Conservation (phyloP, 2,329 filamentous ascomycete genomes). For the Alternaria atra region DNA sequence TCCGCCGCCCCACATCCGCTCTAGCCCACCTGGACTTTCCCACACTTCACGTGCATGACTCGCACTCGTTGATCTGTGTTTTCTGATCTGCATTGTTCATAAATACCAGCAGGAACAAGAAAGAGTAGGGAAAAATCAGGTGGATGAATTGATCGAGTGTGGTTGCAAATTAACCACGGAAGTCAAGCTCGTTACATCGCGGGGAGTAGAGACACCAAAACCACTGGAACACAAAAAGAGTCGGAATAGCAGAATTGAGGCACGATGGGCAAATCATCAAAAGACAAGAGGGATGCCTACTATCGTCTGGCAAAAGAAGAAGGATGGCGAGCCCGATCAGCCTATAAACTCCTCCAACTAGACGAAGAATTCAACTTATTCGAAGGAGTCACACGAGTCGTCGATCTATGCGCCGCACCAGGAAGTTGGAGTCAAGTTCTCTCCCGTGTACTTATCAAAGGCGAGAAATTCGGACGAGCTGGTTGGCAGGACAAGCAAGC, state of each 20-base stretch:
- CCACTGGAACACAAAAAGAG: not conserved
- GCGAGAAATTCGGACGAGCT: slow-evolving; percentile 84
- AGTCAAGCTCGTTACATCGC: not conserved
- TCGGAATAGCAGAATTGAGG: not conserved
- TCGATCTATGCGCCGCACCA: slow-evolving; percentile 94
- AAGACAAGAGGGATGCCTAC: slow-evolving; percentile 98
- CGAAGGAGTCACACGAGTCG: slow-evolving; percentile 86
- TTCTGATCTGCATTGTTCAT: too few relatives aligned
- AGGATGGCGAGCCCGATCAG: slow-evolving; percentile 94
- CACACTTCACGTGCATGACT: slow-evolving; percentile 32
- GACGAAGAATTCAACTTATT: slow-evolving; percentile 98
- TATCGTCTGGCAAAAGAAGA: slow-evolving; percentile 98
- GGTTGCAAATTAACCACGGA: fast-evolving
- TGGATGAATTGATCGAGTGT: not conserved
- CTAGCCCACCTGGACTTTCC: slow-evolving; percentile 32
- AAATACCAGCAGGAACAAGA: not conserved
- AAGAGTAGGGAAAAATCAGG: not conserved
- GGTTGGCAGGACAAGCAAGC: slow-evolving; percentile 89
- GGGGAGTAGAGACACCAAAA: not conserved
- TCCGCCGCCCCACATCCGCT: slow-evolving; percentile 29
- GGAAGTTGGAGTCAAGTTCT: slow-evolving; percentile 98
- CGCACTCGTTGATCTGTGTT: slow-evolving; percentile 12
- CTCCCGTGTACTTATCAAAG: slow-evolving; percentile 90
- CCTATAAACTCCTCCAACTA: slow-evolving; percentile 95
- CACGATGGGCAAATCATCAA: slow-evolving; percentile 92